These are phyloP conservation scores for Acanthamoeba lenticulata DNA, from an alignment of 208 protist genomes.

Conservation along the genomic window DNA sequence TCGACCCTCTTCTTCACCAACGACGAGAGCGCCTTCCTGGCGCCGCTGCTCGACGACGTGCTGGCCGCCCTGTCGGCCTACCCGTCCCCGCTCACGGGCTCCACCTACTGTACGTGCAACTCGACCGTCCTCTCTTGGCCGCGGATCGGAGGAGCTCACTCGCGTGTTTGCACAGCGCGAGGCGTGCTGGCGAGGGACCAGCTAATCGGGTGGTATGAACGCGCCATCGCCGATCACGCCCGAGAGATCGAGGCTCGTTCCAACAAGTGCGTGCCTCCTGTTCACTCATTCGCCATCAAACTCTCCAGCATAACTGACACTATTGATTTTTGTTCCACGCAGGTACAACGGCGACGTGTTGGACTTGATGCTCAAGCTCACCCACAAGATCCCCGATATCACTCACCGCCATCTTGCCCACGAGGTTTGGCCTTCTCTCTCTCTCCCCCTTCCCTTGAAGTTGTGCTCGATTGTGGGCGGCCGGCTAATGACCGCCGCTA, in stretches of 20 bases:
- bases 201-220: background rate
- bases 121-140: too few relatives aligned
- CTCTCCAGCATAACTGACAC: background rate
- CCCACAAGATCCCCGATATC: background rate
- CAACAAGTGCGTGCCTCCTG: background rate
- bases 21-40: background rate
- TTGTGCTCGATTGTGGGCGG: too few relatives aligned
- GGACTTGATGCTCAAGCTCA: slow-evolving; percentile 20
- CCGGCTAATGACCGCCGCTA: too few relatives aligned
- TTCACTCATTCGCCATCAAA: background rate
- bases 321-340: background rate
- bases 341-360: slow-evolving; percentile 7
- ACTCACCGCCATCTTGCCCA: background rate
- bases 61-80: background rate
- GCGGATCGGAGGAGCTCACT: too few relatives aligned
- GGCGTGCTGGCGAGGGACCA: background rate
- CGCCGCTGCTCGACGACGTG: background rate
- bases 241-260: background rate
- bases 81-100: background rate
- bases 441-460: background rate
- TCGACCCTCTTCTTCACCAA: background rate
- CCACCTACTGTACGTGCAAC: background rate
- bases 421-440: background rate
- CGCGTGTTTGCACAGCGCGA: background rate
- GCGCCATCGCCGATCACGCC: background rate